Evolutionary conservation across 345 rosid species (phyloP), one percentile per base, ranked within the genome.

Genomic region (Lepidium aucheri): DNA sequence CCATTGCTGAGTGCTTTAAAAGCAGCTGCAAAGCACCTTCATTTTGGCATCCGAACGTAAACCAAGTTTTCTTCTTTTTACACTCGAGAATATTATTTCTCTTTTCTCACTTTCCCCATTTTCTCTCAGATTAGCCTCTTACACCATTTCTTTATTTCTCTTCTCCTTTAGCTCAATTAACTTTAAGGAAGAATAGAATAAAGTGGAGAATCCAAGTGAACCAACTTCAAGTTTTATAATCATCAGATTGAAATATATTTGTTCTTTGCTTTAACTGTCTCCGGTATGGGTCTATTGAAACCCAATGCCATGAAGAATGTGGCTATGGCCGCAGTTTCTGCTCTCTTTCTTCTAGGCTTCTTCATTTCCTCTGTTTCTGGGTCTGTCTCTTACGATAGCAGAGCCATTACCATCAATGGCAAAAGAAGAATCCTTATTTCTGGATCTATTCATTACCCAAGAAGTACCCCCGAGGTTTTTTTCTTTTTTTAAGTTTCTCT

Each of bases 391-490:
- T 90, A 93, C 76, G 98, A 93, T 65, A 74, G 78, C 34, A 86
- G 76, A 65, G 92, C 98, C 36, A 81, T 93, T 72, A 74, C 82
- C 68, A 88, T 90, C 74, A 86, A 88, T 85, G 97, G 97, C 43
- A 81, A 80, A 50, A 86, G 97, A 77, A 90, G 90, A 81, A 90
- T 93, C 73, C 97, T 93, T 50, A 76, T 93, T 68, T 93, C 96
- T 73, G 98, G 98, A 73, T 93, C 98, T 84, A 93, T 93, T 79
- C 97, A 93, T 73, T 93, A 93, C 70, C 97, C 98, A 49, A 86
- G 98, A 82, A 94, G 99, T 78, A 65, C 99, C 4, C 97, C 99
- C 65, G 95, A 94, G 98, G 98, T 59, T 63, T 53, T 14, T 36
- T 38, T 2, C 1, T 2, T 16, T 1, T 7, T 13, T n/a, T n/a